Conservation (phyloP, 2,329 filamentous ascomycete species). For the Cyclaneusma minus region DNA sequence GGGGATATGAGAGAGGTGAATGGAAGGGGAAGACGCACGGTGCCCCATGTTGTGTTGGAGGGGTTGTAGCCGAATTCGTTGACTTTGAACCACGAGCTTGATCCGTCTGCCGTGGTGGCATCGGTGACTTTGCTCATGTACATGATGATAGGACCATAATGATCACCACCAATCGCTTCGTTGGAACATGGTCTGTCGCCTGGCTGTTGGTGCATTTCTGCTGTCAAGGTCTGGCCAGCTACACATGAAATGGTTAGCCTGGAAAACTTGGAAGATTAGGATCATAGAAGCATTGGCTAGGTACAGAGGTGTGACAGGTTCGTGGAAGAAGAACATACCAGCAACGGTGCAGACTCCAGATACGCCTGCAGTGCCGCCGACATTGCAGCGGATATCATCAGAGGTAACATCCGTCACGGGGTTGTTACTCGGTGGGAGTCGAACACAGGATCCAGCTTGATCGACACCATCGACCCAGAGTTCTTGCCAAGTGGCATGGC, state of each 20-base stretch:
- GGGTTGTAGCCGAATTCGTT: constrained; percentile 16
- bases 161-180: constrained; percentile 36
- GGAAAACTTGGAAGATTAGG: not conserved
- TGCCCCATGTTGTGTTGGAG: constrained; percentile 8
- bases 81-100: constrained; percentile 36
- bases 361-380: constrained; percentile 19
- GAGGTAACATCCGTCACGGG: constrained; percentile 32
- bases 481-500: constrained; percentile 35
- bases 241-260: not conserved
- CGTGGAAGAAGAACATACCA: constrained; percentile 20
- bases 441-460: constrained; percentile 29
- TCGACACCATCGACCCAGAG: constrained; percentile 32
- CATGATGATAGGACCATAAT: constrained; percentile 36
- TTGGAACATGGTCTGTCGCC: constrained; percentile 28
- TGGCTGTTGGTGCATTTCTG: constrained; percentile 41
- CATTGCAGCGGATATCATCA: constrained; percentile 33
- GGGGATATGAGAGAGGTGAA: not conserved
- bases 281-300: not conserved
- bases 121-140: constrained; percentile 34
- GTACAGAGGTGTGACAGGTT: too few relatives aligned
- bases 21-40: constrained; percentile 5
- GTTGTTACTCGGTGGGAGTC: constrained; percentile 32
- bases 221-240: constrained; percentile 29
- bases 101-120: constrained; percentile 26
- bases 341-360: constrained; percentile 28